Conservation (phyloP, 768 basidiomycete species). For the Daedalea quercina region DNA sequence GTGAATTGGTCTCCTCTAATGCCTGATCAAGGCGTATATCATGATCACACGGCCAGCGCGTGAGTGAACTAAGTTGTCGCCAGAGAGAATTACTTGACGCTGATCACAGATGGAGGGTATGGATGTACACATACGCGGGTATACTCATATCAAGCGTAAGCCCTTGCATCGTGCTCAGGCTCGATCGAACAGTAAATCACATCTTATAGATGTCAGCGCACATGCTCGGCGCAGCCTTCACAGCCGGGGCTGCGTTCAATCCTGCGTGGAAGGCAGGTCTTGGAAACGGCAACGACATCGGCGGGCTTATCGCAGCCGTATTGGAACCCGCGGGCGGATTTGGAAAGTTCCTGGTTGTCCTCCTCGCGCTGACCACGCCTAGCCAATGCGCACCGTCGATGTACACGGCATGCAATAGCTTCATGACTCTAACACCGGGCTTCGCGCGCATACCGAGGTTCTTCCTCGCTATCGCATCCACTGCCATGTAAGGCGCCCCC, state of each 20-base stretch:
- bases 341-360: slow-evolving; percentile 38
- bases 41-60: slow-evolving; percentile 23
- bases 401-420: slow-evolving; percentile 45
- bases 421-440: slow-evolving; percentile 32
- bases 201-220: slow-evolving; percentile 30
- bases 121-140: slow-evolving; percentile 39
- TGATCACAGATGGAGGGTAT: slow-evolving; percentile 27
- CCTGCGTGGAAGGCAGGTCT: slow-evolving; percentile 36
- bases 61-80: neutral
- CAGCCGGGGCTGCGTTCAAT: slow-evolving; percentile 32
- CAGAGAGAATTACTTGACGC: neutral
- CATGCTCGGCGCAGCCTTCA: slow-evolving; percentile 39
- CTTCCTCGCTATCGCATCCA: slow-evolving; percentile 38
- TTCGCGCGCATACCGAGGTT: slow-evolving; percentile 36
- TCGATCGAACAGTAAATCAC: neutral
- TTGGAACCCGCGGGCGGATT: slow-evolving; percentile 32
- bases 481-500: slow-evolving; percentile 31
- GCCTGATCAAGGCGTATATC: slow-evolving; percentile 46
- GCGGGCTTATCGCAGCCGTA: slow-evolving; percentile 38
- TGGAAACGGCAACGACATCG: slow-evolving; percentile 32
- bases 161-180: neutral
- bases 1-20: slow-evolving; percentile 36
- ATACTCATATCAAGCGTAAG: slow-evolving; percentile 36
- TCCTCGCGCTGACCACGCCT: slow-evolving; percentile 41
- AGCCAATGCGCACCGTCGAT: slow-evolving; percentile 53